Evolutionary conservation across 352 stramenopile species (phyloP).

Genomic region (Globisporangium takayamanum): DNA sequence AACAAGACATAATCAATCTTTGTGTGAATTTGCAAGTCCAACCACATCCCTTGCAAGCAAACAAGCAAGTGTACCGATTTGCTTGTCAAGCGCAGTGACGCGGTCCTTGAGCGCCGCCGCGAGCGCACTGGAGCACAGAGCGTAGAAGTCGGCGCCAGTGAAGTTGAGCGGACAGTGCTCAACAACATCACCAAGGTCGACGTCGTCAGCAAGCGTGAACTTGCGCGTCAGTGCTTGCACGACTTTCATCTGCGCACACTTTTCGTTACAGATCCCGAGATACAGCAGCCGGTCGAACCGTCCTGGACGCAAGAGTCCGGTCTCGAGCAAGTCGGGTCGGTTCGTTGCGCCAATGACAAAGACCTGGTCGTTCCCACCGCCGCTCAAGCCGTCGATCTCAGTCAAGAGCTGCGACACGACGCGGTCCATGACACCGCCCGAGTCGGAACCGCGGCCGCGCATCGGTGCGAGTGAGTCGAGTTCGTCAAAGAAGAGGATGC

Average conservation of each 20-base stretch:
- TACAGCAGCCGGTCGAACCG: conserved; percentile 84
- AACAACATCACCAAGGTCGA: conserved; percentile 58
- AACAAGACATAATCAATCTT: too few species aligned
- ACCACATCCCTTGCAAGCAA: neutral
- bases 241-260: conserved; percentile 70
- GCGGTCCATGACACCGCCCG: conserved; percentile 92
- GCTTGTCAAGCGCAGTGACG: conserved; percentile 49
- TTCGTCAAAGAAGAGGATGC: conserved; percentile 93
- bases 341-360: conserved; percentile 97
- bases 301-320: conserved; percentile 89
- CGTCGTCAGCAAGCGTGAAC: conserved; percentile 53
- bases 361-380: conserved; percentile 70
- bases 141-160: conserved; percentile 82
- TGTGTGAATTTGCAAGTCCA: too few species aligned
- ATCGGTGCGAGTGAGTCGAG: conserved; percentile 86
- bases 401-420: conserved; percentile 95
- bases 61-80: conserved; percentile 36
- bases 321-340: conserved; percentile 95
- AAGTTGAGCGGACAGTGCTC: conserved; percentile 63
- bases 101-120: conserved; percentile 74
- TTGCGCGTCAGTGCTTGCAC: conserved; percentile 79
- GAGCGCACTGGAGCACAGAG: conserved; percentile 69
- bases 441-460: conserved; percentile 85
- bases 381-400: conserved; percentile 90
- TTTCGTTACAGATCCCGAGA: conserved; percentile 74